Evolutionary conservation across 2,329 filamentous ascomycete species (phyloP).

Genomic region (Fusarium sp.): DNA sequence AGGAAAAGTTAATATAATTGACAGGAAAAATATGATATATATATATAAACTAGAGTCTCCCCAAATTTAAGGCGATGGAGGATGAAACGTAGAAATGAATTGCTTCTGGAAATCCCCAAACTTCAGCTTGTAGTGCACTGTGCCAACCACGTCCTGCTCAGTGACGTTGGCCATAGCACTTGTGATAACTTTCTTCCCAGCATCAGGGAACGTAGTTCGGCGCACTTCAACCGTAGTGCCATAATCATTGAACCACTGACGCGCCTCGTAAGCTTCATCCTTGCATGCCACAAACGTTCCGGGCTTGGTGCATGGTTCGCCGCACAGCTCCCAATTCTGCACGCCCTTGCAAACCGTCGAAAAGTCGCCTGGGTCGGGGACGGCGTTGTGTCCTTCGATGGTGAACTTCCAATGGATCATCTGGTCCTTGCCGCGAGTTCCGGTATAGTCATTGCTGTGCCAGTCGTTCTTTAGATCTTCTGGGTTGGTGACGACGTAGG

Average conservation of each 20-base stretch:
- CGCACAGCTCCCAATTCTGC: neutral
- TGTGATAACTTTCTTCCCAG: neutral
- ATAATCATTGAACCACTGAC: neutral
- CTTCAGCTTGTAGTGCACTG: neutral
- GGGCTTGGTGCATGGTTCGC: neutral
- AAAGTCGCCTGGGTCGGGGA: neutral
- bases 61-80: neutral
- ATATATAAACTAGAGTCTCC: fast-evolving
- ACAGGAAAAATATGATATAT: fast-evolving
- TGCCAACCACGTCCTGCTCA: neutral
- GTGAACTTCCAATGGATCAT: neutral
- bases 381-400: neutral
- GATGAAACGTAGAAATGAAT: neutral
- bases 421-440: neutral
- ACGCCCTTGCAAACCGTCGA: neutral
- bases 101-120: neutral
- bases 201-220: neutral
- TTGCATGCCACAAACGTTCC: neutral
- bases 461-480: neutral
- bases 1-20: fast-evolving
- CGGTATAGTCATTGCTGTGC: neutral
- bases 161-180: neutral
- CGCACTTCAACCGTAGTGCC: neutral
- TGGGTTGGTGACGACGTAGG: neutral
- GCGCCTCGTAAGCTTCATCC: neutral